phyloP scores from a whole-genome alignment of 768 basidiomycete species.

The Suillus ampliporus region DNA sequence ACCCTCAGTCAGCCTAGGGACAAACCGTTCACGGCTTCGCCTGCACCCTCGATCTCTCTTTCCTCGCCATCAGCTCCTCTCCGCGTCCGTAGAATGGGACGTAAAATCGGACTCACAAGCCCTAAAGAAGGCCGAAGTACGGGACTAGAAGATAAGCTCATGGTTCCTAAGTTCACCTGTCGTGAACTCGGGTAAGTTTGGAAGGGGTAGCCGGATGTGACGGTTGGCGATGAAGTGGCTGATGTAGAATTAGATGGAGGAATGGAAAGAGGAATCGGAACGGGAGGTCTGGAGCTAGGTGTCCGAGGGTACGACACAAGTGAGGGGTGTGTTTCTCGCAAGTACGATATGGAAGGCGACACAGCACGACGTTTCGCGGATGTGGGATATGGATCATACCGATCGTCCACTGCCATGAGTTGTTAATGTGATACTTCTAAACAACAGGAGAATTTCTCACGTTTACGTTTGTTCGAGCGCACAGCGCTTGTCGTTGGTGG shows the following conservation, averaged over 20 bases:
- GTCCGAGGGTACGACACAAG: conserved; percentile 50
- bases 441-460: conserved; percentile 42
- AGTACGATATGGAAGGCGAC: conserved; percentile 74
- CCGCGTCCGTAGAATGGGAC: conserved; percentile 64
- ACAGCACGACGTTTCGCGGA: conserved; percentile 82
- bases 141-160: conserved; percentile 71
- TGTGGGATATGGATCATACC: conserved; percentile 83
- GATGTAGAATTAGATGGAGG: conserved; percentile 65
- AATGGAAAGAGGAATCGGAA: conserved; percentile 69
- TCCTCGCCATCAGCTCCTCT: conserved; percentile 63
- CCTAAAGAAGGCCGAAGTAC: conserved; percentile 73
- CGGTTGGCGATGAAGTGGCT: conserved; percentile 74
- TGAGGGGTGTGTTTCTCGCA: conserved; percentile 63
- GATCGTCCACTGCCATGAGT: conserved; percentile 67
- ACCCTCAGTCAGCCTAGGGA: conserved; percentile 37
- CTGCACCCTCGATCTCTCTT: conserved; percentile 77
- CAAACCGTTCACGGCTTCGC: conserved; percentile 74
- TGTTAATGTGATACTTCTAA: conserved; percentile 15
- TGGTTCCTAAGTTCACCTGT: conserved; percentile 45
- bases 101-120: conserved; percentile 77
- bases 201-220: conserved; percentile 54
- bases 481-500: conserved; percentile 80
- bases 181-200: conserved; percentile 45
- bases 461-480: conserved; percentile 82
- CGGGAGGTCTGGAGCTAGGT: conserved; percentile 63